phyloP scores from a whole-genome alignment of 1,139 yeast genomes.

The Lodderomyces elongisporus region DNA sequence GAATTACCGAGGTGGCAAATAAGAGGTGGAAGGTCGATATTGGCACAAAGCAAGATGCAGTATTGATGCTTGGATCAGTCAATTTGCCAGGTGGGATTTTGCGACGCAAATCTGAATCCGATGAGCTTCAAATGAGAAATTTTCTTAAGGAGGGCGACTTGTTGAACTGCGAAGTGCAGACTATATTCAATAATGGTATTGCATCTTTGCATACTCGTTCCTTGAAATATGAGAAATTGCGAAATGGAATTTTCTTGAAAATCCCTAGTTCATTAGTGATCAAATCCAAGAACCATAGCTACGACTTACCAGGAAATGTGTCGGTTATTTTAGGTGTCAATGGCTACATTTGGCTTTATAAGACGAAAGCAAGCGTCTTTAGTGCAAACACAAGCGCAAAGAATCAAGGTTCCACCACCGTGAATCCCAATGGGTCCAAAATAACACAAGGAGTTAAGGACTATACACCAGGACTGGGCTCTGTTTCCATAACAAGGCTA shows the following conservation, averaged over 20 bases:
- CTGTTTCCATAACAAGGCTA: conserved; percentile 72
- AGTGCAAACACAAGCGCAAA: no score
- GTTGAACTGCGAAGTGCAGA: conserved; percentile 93
- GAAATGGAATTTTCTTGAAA: conserved; percentile 79
- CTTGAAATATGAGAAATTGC: conserved; percentile 85
- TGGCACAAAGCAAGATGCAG: conserved; percentile 90
- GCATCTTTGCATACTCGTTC: conserved; percentile 96
- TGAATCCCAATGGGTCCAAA: conserved; percentile 22
- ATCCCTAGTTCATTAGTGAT: conserved; percentile 82
- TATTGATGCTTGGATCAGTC: conserved; percentile 88
- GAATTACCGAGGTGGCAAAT: conserved; percentile 90
- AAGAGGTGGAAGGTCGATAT: conserved; percentile 97
- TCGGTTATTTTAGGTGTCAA: conserved; percentile 89
- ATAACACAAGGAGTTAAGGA: conserved; percentile 47
- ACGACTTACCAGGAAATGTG: conserved; percentile 84
- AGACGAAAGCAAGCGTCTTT: conserved; percentile 54
- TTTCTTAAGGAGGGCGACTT: conserved; percentile 96
- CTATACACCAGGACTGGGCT: conserved; percentile 37
- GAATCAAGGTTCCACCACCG: conserved; percentile 14
- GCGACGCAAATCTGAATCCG: conserved; percentile 89
- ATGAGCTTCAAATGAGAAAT: conserved; percentile 92
- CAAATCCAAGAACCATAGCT: conserved; percentile 81
- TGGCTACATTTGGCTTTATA: conserved; percentile 90
- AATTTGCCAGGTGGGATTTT: conserved; percentile 96
- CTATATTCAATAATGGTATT: conserved; percentile 81